Base-by-base conservation (phyloP, 495 filamentous ascomycete species). In the Aspergillus bertholletiae region DNA sequence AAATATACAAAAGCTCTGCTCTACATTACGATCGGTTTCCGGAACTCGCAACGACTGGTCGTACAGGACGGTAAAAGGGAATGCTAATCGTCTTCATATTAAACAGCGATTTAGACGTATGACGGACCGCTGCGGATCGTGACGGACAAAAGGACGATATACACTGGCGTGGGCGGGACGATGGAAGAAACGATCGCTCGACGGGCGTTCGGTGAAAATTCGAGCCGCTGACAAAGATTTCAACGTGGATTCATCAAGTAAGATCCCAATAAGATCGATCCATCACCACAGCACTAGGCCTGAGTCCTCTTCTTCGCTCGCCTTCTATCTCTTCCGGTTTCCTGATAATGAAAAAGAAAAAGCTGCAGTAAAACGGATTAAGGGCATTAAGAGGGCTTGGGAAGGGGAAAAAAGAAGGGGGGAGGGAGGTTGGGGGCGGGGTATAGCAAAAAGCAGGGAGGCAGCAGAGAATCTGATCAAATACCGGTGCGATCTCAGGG, bases 171-270 rank as follows among this genome's bases (percentile, higher is more conserved):
- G 59, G 57, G 57, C 54, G 32, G 59, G 57, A 55, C 54, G 32
- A 58, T 47, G 46, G 60, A 49, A 47, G 47, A 44, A 57, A 61
- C 53, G 66, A 63, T 69, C 63, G 72, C 65, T 72, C 71, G 71
- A 72, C 66, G 70, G 67, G 66, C 62, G 73, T 64, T 74, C 74
- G 69, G 66, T 46, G 60, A 54, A 62, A 61, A 59, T 67, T 69
- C 68, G 68, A 71, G 74, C 69, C 73, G 74, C 71, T 71, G 69
- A 72, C 64, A 63, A 60, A 55, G 60, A 65, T 62, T 60, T 53
- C 63, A 64, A 51, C 44, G 43, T 52, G 32, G 30, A 59, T 51
- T 20, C 30, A 53, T 46, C 30, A 57, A 57, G 56, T 51, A 51
- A 52, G 50, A 21, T 27, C 53, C 44, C 50, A 37, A 37, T 18